Conservation (phyloP, 345 rosid genomes). For the Lepidium didymum region DNA sequence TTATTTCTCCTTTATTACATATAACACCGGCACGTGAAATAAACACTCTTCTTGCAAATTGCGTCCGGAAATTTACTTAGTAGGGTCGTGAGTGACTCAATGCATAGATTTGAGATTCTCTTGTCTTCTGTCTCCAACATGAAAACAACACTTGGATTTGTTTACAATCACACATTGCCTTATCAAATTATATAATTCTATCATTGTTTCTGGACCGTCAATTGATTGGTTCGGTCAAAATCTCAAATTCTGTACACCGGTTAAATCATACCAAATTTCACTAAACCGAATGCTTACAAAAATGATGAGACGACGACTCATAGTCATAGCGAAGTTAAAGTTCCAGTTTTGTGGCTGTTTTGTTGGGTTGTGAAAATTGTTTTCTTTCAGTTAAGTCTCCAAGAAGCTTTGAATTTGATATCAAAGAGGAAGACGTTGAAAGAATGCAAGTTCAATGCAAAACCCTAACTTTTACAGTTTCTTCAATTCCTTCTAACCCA, state of each 20-base stretch:
- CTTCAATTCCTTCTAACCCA: constrained; percentile 23
- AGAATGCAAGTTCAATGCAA: constrained; percentile 37
- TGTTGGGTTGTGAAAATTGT: constrained; percentile 4
- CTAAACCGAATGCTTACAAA: constrained; percentile 1
- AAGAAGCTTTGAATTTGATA: not conserved
- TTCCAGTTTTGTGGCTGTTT: not conserved
- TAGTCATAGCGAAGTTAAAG: not conserved
- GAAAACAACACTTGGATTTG: not conserved
- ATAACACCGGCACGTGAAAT: not conserved
- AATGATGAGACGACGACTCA: not conserved
- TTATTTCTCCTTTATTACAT: not conserved
- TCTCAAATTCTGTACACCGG: not conserved
- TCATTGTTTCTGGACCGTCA: constrained; percentile 4
- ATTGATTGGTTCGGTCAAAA: not conserved
- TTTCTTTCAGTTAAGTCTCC: constrained; percentile 1
- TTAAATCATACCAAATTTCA: not conserved
- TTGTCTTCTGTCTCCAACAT: constrained; percentile 15
- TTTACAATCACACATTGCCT: constrained; percentile 20
- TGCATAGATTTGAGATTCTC: constrained; percentile 4
- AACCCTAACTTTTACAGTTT: constrained; percentile 22
- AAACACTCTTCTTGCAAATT: not conserved
- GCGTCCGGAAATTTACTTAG: not conserved
- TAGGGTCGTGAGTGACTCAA: constrained; percentile 1
- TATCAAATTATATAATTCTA: constrained; percentile 1
- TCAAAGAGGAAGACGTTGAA: not conserved